These are phyloP conservation scores for Mycena venus DNA, from an alignment of 768 basidiomycete genomes.

Conservation along the genomic window DNA sequence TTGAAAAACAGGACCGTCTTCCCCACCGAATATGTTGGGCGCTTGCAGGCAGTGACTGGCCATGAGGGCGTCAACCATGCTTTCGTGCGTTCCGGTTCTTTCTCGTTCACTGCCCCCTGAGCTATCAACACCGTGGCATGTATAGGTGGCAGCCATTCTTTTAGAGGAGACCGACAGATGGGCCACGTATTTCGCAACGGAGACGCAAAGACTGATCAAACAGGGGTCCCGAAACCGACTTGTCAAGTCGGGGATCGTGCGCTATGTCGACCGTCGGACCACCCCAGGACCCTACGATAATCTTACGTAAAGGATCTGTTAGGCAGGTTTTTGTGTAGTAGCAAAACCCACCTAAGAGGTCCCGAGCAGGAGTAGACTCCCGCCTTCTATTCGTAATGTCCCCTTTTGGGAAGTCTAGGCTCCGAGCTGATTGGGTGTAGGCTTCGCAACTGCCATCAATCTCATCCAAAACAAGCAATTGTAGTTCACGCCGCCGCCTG, in stretches of 20 bases:
- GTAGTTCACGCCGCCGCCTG: too few relatives aligned
- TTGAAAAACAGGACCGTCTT: constrained; percentile 45
- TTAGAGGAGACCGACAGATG: constrained; percentile 1
- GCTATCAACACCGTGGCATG: not conserved
- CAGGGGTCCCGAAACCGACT: constrained; percentile 15
- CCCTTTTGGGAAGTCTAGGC: too few relatives aligned
- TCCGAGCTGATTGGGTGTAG: too few relatives aligned
- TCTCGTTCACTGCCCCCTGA: not conserved
- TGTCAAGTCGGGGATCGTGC: constrained; percentile 16
- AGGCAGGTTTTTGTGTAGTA: too few relatives aligned
- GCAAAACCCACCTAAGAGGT: too few relatives aligned
- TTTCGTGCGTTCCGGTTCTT: constrained; percentile 31
- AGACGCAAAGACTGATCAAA: constrained; percentile 24
- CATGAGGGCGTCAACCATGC: constrained; percentile 37
- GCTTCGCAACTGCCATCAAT: too few relatives aligned
- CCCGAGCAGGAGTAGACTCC: too few relatives aligned
- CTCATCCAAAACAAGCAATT: too few relatives aligned
- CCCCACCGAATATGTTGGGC: constrained; percentile 48
- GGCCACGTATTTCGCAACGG: constrained; percentile 16
- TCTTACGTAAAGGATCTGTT: too few relatives aligned
- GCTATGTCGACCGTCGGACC: too few relatives aligned
- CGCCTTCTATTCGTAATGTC: too few relatives aligned
- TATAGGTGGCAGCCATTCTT: not conserved
- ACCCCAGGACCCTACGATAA: too few relatives aligned
- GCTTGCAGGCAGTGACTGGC: constrained; percentile 46